A percentile compares a stretch with the other conserved stretches of the same genome.
Evolutionary conservation across 176 grass and related monocot genomes (phyloP).

Genomic region (Musa beccarii): DNA sequence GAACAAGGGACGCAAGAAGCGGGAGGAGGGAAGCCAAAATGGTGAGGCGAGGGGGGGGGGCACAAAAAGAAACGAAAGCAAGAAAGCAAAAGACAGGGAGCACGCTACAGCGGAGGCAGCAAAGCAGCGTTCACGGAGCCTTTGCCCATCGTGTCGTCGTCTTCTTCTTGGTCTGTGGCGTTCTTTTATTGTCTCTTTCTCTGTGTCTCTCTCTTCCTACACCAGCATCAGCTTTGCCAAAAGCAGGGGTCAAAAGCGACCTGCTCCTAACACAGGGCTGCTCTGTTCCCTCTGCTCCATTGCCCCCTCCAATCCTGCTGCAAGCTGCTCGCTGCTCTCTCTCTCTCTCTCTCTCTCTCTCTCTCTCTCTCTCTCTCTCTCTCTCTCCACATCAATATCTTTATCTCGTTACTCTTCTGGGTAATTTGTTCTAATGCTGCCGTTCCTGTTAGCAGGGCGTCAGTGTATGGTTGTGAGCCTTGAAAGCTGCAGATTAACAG

Average conservation of each 20-base stretch:
- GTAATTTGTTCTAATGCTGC: background rate
- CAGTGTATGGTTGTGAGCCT: background rate
- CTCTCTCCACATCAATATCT: too few relatives aligned
- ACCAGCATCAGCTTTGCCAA: background rate
- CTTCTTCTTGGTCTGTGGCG: constrained; percentile 2
- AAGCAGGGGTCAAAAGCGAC: constrained; percentile 7
- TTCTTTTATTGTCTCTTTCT: background rate
- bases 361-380: too few relatives aligned
- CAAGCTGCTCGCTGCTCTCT: background rate
- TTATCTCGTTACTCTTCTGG: too few relatives aligned
- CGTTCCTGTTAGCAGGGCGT: background rate
- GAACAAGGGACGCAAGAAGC: background rate
- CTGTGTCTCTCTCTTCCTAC: background rate
- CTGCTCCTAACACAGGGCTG: background rate
- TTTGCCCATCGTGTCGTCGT: constrained; percentile 5
- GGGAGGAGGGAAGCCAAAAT: background rate
- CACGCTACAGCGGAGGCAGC: constrained; percentile 1
- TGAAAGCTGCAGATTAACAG: background rate
- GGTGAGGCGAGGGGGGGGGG: background rate
- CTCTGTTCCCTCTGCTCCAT: constrained; percentile 3
- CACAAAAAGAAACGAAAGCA: background rate
- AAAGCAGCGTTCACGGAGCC: constrained; percentile 3
- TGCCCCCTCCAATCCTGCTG: constrained; percentile 10
- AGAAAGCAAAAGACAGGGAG: background rate
- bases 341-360: background rate